A percentile compares a stretch with the other conserved stretches of the same genome.
Conservation (phyloP, 2,329 filamentous ascomycete genomes). For the Fusarium sp. region DNA sequence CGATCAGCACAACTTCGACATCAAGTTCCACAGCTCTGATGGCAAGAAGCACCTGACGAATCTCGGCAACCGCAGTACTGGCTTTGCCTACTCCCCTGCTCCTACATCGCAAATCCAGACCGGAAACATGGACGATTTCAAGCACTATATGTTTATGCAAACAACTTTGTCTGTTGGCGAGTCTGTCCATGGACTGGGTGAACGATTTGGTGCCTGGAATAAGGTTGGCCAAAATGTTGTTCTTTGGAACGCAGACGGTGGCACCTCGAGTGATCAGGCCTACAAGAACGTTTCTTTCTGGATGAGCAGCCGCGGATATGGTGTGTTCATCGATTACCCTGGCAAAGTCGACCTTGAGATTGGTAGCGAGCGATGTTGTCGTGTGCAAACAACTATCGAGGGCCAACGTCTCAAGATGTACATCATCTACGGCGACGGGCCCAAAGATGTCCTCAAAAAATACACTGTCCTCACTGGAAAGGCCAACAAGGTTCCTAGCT, state of each 20-base stretch:
- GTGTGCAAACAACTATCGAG: slow-evolving; percentile 75
- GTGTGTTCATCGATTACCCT: slow-evolving; percentile 78
- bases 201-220: slow-evolving; percentile 80
- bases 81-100: slow-evolving; percentile 52
- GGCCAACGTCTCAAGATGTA: slow-evolving; percentile 79
- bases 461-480: slow-evolving; percentile 76
- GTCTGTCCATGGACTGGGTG: slow-evolving; percentile 78
- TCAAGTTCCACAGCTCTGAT: slow-evolving; percentile 54
- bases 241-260: slow-evolving; percentile 73
- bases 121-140: slow-evolving; percentile 55
- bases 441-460: slow-evolving; percentile 75
- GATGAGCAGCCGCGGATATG: slow-evolving; percentile 78
- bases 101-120: slow-evolving; percentile 51
- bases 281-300: slow-evolving; percentile 80
- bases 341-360: slow-evolving; percentile 78
- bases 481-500: slow-evolving; percentile 72
- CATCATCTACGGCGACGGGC: slow-evolving; percentile 76
- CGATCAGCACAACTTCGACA: slow-evolving; percentile 52
- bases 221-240: slow-evolving; percentile 78
- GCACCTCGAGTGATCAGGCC: slow-evolving; percentile 75
- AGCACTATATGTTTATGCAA: slow-evolving; percentile 68
- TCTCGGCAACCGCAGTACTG: slow-evolving; percentile 54
- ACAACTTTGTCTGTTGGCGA: slow-evolving; percentile 69
- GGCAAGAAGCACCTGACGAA: slow-evolving; percentile 52
- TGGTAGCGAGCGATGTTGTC: slow-evolving; percentile 76